phyloP scores from a whole-genome alignment of 2,329 filamentous ascomycete genomes.

The Pseudopithomyces chartarum region DNA sequence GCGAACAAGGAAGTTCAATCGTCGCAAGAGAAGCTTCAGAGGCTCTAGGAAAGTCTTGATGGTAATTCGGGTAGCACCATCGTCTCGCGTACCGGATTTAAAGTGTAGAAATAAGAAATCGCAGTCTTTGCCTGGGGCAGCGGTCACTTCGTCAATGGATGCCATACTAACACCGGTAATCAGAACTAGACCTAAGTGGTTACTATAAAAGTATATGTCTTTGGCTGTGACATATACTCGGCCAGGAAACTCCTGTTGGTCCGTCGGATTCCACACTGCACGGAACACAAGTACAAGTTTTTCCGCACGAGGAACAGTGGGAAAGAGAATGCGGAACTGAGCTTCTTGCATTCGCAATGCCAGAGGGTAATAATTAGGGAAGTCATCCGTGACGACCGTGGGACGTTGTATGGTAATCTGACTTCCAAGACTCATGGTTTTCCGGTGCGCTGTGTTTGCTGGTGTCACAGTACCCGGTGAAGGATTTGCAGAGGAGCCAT shows the following conservation, averaged over 20 bases:
- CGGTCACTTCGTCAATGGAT: conserved; percentile 85
- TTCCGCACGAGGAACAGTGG: conserved; percentile 75
- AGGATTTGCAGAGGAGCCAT: conserved; percentile 14
- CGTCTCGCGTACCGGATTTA: conserved; percentile 65
- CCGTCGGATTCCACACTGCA: conserved; percentile 82
- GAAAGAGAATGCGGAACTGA: conserved; percentile 91
- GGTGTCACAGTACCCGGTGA: conserved; percentile 19
- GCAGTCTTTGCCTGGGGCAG: conserved; percentile 85
- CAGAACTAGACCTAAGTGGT: conserved; percentile 88
- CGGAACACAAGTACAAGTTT: conserved; percentile 90
- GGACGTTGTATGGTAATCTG: conserved; percentile 31
- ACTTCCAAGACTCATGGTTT: conserved; percentile 60
- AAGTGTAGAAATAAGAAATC: conserved; percentile 90
- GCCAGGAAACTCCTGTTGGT: conserved; percentile 78
- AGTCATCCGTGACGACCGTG: conserved; percentile 56
- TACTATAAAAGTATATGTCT: conserved; percentile 94
- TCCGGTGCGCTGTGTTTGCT: conserved; percentile 51
- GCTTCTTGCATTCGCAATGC: conserved; percentile 86
- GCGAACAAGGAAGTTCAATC: conserved; percentile 84
- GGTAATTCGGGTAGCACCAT: conserved; percentile 73
- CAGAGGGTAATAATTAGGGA: conserved; percentile 77
- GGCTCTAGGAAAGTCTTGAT: conserved; percentile 94
- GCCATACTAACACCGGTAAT: conserved; percentile 78
- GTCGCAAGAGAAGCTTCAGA: conserved; percentile 76
- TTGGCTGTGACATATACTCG: conserved; percentile 86